A percentile compares a stretch with the other conserved stretches of the same genome.
Evolutionary conservation across 768 basidiomycete genomes (phyloP).

Genomic region (Leccinum uliginosum): DNA sequence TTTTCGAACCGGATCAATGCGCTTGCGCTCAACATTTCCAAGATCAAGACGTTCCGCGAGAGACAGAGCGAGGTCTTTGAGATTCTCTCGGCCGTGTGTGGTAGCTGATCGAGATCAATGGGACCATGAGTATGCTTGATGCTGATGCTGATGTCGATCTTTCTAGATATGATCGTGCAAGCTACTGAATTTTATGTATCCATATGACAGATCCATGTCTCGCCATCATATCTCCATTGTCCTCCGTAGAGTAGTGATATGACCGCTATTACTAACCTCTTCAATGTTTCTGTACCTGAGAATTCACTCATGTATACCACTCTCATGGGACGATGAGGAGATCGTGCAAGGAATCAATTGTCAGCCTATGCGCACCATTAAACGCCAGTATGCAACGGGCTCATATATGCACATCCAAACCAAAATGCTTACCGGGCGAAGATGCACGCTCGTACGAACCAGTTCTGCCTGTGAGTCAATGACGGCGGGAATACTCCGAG

Average conservation of each 20-base stretch:
- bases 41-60: slow-evolving; percentile 66
- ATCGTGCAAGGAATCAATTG: background rate
- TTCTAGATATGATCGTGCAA: background rate
- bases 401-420: background rate
- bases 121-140: background rate
- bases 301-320: background rate
- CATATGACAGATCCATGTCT: too few species aligned
- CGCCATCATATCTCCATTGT: background rate
- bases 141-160: background rate
- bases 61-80: slow-evolving; percentile 68
- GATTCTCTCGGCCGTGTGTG: slow-evolving; percentile 35
- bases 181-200: background rate
- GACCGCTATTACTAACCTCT: background rate
- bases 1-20: slow-evolving; percentile 78
- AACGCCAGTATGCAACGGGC: background rate
- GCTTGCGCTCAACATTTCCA: slow-evolving; percentile 67
- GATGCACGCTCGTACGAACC: background rate
- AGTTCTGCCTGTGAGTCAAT: background rate
- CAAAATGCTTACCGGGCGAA: background rate
- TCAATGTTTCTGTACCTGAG: background rate
- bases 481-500: background rate
- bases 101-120: slow-evolving; percentile 10
- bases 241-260: background rate
- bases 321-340: background rate
- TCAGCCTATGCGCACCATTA: background rate